A percentile compares a stretch with the other conserved stretches of the same genome.
These are phyloP conservation scores for Gastrolobium bilobum DNA, from an alignment of 306 rosid genomes.

Conservation along the genomic window DNA sequence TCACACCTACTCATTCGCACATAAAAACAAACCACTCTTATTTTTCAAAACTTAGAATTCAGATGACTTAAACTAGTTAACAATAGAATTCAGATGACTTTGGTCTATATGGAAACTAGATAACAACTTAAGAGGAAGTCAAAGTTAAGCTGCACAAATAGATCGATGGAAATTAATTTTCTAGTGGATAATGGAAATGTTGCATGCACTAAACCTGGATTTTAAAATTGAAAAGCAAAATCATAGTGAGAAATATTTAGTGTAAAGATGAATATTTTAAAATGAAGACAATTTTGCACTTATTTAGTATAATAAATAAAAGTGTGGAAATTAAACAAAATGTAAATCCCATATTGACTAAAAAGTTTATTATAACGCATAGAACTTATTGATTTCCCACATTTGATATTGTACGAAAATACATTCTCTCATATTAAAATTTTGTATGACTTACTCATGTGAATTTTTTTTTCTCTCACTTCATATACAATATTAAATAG, in stretches of 20 bases:
- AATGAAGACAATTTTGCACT: neutral
- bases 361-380: neutral
- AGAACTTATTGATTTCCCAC: neutral
- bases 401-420: neutral
- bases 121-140: neutral
- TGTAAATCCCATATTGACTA: neutral
- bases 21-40: neutral
- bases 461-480: no score
- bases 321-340: neutral
- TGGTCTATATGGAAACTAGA: neutral
- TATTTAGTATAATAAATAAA: neutral
- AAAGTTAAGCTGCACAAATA: neutral
- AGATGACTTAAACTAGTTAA: neutral
- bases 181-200: neutral
- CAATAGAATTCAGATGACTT: neutral
- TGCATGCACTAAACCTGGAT: no score
- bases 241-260: no score
- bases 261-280: neutral
- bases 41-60: neutral
- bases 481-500: no score
- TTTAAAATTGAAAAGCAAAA: no score
- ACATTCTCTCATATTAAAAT: no score
- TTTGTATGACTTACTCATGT: no score
- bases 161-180: no score
- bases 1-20: conserved; percentile 1